These are phyloP conservation scores for Colletotrichum tanaceti DNA, from an alignment of 2,329 filamentous ascomycete species.

Conservation along the genomic window DNA sequence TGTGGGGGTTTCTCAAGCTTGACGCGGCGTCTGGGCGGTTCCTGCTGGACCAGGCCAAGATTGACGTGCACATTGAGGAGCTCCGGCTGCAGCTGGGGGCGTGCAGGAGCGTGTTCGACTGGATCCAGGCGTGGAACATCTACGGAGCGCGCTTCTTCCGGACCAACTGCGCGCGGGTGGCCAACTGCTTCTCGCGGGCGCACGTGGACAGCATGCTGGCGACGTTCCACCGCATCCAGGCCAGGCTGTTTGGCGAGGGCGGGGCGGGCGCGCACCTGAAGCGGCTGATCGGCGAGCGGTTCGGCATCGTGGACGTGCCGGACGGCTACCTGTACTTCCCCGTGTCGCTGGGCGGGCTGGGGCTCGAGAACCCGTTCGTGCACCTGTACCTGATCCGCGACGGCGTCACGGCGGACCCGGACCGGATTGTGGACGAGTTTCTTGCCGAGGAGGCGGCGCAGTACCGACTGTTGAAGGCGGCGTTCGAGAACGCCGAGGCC, in stretches of 20 bases:
- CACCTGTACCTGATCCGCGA: slow-evolving; percentile 46
- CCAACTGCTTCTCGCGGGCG: slow-evolving; percentile 63
- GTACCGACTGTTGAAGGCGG: slow-evolving; percentile 49
- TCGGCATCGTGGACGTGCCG: slow-evolving; percentile 53
- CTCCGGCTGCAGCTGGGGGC: slow-evolving; percentile 64
- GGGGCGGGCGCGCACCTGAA: slow-evolving; percentile 58
- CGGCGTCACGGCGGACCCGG: slow-evolving; percentile 43
- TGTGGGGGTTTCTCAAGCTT: slow-evolving; percentile 69
- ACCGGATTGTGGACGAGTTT: slow-evolving; percentile 44
- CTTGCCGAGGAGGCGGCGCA: slow-evolving; percentile 49
- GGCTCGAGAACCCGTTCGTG: slow-evolving; percentile 52
- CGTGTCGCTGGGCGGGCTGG: slow-evolving; percentile 53
- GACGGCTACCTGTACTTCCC: slow-evolving; percentile 57
- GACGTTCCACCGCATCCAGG: slow-evolving; percentile 64
- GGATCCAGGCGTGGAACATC: slow-evolving; percentile 70
- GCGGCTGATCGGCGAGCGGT: slow-evolving; percentile 60
- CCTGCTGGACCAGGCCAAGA: slow-evolving; percentile 64
- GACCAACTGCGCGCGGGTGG: slow-evolving; percentile 67
- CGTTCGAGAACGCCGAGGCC: slow-evolving; percentile 46
- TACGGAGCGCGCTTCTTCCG: slow-evolving; percentile 68
- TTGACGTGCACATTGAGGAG: slow-evolving; percentile 68
- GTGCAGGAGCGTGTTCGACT: slow-evolving; percentile 66
- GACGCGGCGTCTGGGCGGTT: slow-evolving; percentile 62
- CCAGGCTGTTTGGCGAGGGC: slow-evolving; percentile 57
- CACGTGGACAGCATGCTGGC: slow-evolving; percentile 67